phyloP scores from a whole-genome alignment of 768 basidiomycete genomes.

The Rhodotorula taiwanensis region DNA sequence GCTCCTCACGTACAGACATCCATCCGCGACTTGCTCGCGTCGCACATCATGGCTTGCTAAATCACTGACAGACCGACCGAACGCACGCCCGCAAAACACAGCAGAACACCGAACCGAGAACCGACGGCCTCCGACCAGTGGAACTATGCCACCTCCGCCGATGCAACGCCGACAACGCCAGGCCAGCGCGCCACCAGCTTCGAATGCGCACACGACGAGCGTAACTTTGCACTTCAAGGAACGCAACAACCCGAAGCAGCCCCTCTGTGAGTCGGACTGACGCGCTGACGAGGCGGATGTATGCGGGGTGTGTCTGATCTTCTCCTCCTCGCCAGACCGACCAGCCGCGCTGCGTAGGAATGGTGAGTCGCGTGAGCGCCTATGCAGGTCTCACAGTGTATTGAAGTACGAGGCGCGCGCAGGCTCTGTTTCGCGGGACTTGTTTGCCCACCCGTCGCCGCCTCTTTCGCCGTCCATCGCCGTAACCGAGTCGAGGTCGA shows the following conservation, averaged over 20 bases:
- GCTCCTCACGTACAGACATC: no score
- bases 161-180: no score
- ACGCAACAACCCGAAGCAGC: not conserved
- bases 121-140: no score
- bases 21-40: no score
- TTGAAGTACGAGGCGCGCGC: not conserved
- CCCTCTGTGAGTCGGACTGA: slow-evolving; percentile 9
- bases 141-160: not conserved
- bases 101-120: no score
- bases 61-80: no score
- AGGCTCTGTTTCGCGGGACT: slow-evolving; percentile 4
- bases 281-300: no score
- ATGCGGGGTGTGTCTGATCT: not conserved
- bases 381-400: not conserved
- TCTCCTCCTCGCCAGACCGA: slow-evolving; percentile 12
- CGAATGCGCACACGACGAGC: not conserved
- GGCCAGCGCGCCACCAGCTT: no score
- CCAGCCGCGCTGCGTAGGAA: slow-evolving; percentile 23
- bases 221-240: slow-evolving; percentile 30
- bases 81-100: no score
- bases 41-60: no score
- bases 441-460: slow-evolving; percentile 7
- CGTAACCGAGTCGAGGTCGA: slow-evolving; percentile 8
- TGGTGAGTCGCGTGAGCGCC: not conserved
- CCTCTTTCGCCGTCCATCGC: slow-evolving; percentile 24